Conservation (phyloP, 2,329 filamentous ascomycete genomes). For the Bipolaris gigantea region DNA sequence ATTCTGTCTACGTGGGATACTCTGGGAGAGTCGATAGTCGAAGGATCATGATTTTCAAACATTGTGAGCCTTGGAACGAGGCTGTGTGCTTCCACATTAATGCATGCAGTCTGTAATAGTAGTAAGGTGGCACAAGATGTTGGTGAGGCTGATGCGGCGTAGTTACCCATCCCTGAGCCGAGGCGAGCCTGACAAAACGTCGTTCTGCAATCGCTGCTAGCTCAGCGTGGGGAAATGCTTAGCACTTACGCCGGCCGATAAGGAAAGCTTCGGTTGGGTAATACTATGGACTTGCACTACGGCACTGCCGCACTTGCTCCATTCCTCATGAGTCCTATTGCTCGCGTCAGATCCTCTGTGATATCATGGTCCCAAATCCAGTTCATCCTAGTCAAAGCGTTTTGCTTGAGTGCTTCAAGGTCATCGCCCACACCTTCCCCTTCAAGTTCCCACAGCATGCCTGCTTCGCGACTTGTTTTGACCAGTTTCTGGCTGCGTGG, state of each 20-base stretch:
- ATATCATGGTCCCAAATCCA: conserved; percentile 49
- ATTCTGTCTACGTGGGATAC: background rate
- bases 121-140: background rate
- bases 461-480: conserved; percentile 44
- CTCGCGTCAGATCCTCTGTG: conserved; percentile 34
- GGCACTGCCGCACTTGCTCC: background rate
- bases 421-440: conserved; percentile 36
- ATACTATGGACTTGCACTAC: background rate
- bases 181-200: background rate
- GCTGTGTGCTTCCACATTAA: background rate
- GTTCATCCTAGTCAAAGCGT: conserved; percentile 36
- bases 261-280: background rate
- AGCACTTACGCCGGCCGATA: background rate
- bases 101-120: background rate
- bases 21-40: background rate
- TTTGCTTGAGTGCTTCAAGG: conserved; percentile 34
- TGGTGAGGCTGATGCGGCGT: conserved; percentile 5
- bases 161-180: background rate
- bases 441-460: conserved; percentile 47
- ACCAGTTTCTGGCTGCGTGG: conserved; percentile 48
- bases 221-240: background rate
- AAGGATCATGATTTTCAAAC: background rate
- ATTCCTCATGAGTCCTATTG: conserved; percentile 9
- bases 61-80: background rate
- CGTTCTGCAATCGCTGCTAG: background rate